Percentiles rank a stretch among this genome's conserved stretches.
These are phyloP conservation scores for Penicillium sp. DNA, from an alignment of 2,329 filamentous ascomycete genomes.

Conservation along the genomic window DNA sequence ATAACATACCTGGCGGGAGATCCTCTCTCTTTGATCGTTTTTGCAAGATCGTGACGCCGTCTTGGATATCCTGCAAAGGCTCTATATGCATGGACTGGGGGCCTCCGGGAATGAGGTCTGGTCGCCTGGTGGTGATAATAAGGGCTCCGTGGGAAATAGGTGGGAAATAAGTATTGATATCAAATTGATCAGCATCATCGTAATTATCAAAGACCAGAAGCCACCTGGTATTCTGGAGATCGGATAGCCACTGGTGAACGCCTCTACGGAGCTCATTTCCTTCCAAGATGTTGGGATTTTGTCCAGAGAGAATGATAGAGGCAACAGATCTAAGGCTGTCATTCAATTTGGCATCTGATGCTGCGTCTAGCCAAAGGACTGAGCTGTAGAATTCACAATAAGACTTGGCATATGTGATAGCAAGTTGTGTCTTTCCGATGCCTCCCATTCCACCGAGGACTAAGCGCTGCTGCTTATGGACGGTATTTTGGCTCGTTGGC, in stretches of 20 bases:
- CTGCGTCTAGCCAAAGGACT: slow-evolving; percentile 3
- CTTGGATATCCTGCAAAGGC: too few relatives aligned
- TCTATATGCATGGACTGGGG: too few relatives aligned
- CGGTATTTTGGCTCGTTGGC: background rate
- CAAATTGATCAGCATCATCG: slow-evolving; percentile 16
- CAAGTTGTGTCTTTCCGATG: slow-evolving; percentile 4
- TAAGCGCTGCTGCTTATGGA: background rate
- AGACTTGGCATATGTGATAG: slow-evolving; percentile 4
- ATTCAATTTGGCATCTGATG: background rate
- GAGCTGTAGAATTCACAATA: background rate
- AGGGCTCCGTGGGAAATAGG: slow-evolving; percentile 15
- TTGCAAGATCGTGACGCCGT: too few relatives aligned
- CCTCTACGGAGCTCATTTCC: background rate
- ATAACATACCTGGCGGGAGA: too few relatives aligned
- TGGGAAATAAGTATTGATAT: slow-evolving; percentile 16
- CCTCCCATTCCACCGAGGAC: slow-evolving; percentile 2
- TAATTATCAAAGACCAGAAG: slow-evolving; percentile 26
- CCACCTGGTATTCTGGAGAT: slow-evolving; percentile 18
- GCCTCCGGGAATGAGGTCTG: background rate
- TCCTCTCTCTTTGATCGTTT: too few relatives aligned
- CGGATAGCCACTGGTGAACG: slow-evolving; percentile 17
- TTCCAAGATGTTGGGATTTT: background rate
- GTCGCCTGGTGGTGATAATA: slow-evolving; percentile 20
- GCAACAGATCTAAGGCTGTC: slow-evolving; percentile 4
- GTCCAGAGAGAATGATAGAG: background rate